Percentiles rank a stretch among this genome's conserved stretches.
Evolutionary conservation across 116 monocot genomes (phyloP).

Genomic region (Cymodocea nodosa): DNA sequence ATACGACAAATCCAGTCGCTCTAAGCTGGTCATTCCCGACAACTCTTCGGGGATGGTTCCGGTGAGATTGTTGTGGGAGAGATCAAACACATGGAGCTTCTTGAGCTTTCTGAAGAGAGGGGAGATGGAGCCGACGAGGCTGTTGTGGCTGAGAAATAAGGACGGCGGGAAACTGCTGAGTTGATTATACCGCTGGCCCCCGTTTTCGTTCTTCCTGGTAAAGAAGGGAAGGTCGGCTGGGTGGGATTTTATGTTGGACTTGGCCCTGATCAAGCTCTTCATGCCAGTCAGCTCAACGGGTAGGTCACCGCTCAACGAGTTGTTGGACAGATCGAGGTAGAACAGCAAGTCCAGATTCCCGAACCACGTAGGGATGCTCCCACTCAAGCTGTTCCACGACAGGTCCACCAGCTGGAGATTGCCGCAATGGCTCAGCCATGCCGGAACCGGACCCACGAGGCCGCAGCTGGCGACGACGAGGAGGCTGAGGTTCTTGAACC

Average conservation of each 20-base stretch:
- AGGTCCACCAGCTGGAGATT: constrained; percentile 62
- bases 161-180: constrained; percentile 47
- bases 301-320: constrained; percentile 46
- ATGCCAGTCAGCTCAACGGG: constrained; percentile 34
- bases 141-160: constrained; percentile 33
- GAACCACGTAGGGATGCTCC: constrained; percentile 59
- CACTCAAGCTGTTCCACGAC: constrained; percentile 71
- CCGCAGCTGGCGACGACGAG: constrained; percentile 51
- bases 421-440: constrained; percentile 33
- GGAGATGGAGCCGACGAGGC: constrained; percentile 38
- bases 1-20: constrained; percentile 38
- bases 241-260: constrained; percentile 10
- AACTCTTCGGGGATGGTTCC: constrained; percentile 38
- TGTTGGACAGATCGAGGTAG: constrained; percentile 83
- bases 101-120: constrained; percentile 28
- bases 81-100: constrained; percentile 33
- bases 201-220: constrained; percentile 19
- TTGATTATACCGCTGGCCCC: constrained; percentile 38
- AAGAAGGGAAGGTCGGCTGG: constrained; percentile 28
- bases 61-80: constrained; percentile 31
- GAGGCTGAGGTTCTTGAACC: constrained; percentile 41
- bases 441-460: constrained; percentile 45
- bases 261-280: constrained; percentile 24
- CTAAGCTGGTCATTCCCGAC: constrained; percentile 38
- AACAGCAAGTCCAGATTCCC: constrained; percentile 49